These are phyloP conservation scores for Fonsecaea multimorphosa DNA, from an alignment of 2,329 filamentous ascomycete species.

Conservation along the genomic window DNA sequence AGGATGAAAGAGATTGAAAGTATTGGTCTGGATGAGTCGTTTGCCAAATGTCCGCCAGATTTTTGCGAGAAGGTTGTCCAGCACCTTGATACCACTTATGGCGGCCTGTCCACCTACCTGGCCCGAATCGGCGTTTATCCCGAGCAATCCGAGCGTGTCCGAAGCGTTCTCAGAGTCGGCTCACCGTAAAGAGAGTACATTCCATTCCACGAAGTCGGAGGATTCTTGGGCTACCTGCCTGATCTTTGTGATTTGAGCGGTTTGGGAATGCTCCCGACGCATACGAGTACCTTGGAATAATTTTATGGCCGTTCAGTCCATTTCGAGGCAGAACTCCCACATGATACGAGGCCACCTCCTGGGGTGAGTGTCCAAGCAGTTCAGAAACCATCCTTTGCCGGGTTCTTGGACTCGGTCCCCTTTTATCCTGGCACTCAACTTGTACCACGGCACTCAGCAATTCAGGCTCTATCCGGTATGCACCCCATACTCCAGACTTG, in stretches of 20 bases:
- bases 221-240: background rate
- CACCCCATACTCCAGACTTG: conserved; percentile 12
- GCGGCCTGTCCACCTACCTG: conserved; percentile 71
- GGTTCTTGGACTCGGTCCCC: background rate
- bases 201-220: background rate
- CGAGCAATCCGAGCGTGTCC: conserved; percentile 50
- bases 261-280: too few species aligned
- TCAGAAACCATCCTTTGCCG: background rate
- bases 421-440: background rate
- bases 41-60: conserved; percentile 68
- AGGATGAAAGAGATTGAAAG: conserved; percentile 71
- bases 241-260: background rate
- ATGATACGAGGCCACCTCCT: background rate
- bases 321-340: background rate
- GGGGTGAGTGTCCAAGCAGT: background rate
- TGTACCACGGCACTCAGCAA: background rate
- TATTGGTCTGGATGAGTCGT: conserved; percentile 76
- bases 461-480: background rate
- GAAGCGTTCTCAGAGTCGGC: conserved; percentile 25
- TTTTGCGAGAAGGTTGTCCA: conserved; percentile 66
- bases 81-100: conserved; percentile 68
- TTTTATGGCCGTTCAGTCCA: too few species aligned
- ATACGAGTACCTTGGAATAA: too few species aligned
- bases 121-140: conserved; percentile 64
- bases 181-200: background rate